Evolutionary conservation across 225 moss, liverwort and hornwort species (phyloP).

Genomic region (Bryum argenteum): DNA sequence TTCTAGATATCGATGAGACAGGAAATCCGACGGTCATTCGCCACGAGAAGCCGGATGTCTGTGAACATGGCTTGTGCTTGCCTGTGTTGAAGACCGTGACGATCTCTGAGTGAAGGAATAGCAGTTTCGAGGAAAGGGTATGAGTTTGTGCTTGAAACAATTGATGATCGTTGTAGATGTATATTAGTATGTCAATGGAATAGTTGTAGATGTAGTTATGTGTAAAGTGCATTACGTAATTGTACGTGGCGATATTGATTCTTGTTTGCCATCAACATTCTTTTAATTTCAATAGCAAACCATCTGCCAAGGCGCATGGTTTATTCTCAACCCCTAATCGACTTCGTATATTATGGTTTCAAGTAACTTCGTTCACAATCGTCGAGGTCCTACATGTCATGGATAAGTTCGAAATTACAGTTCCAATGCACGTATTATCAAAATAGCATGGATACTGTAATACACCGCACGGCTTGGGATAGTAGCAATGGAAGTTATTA

Average conservation of each 20-base stretch:
- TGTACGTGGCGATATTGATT: constrained; percentile 39
- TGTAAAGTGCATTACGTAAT: constrained; percentile 26
- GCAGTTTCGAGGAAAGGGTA: constrained; percentile 4
- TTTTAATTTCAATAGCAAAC: constrained; percentile 40
- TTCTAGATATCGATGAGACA: constrained; percentile 83
- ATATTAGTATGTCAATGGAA: constrained; percentile 26
- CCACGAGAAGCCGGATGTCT: constrained; percentile 82
- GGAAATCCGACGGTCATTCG: constrained; percentile 81
- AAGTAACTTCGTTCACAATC: too few relatives aligned
- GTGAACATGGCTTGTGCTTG: constrained; percentile 85
- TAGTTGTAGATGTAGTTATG: constrained; percentile 28
- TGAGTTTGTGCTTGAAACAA: background rate
- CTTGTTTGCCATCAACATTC: constrained; percentile 47
- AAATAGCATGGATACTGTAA: too few relatives aligned
- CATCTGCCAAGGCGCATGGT: constrained; percentile 47
- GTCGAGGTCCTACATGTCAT: too few relatives aligned
- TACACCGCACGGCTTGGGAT: too few relatives aligned
- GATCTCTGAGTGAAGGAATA: constrained; percentile 38
- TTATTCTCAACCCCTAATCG: constrained; percentile 17
- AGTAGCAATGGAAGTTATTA: too few relatives aligned
- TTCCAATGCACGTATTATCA: too few relatives aligned
- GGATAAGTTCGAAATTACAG: too few relatives aligned
- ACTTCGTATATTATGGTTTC: too few relatives aligned
- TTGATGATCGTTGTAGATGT: constrained; percentile 29
- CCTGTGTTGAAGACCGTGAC: constrained; percentile 72